A percentile compares a stretch with the other conserved stretches of the same genome.
phyloP scores from a whole-genome alignment of 2,329 filamentous ascomycete species.

The Moelleriella libera region DNA sequence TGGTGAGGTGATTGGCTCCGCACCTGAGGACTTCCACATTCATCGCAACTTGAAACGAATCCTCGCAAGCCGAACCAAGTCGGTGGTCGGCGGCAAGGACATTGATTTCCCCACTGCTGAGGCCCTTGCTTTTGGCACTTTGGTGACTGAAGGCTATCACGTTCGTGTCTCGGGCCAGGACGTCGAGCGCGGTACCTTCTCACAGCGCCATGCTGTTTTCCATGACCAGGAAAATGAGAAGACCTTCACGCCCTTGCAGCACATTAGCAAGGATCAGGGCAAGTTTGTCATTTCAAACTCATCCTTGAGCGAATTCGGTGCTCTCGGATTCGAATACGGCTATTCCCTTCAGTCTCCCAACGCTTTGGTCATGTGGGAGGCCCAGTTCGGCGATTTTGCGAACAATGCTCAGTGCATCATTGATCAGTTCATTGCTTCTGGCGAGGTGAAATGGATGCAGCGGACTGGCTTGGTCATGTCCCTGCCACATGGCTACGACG shows the following conservation, averaged over 20 bases:
- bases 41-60: slow-evolving; percentile 98
- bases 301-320: slow-evolving; percentile 56
- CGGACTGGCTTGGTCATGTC: slow-evolving; percentile 93
- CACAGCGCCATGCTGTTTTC: slow-evolving; percentile 90
- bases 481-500: slow-evolving; percentile 93
- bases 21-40: slow-evolving; percentile 73
- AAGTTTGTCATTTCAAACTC: slow-evolving; percentile 97
- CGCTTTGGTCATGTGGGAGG: slow-evolving; percentile 98
- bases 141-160: slow-evolving; percentile 88
- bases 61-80: slow-evolving; percentile 77
- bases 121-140: slow-evolving; percentile 82
- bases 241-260: slow-evolving; percentile 84
- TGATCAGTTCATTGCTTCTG: slow-evolving; percentile 95
- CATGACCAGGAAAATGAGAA: slow-evolving; percentile 93
- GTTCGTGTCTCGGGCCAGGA: slow-evolving; percentile 97
- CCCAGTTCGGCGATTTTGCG: slow-evolving; percentile 98
- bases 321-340: slow-evolving; percentile 93
- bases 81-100: slow-evolving; percentile 77
- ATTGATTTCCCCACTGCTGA: slow-evolving; percentile 98
- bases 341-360: slow-evolving; percentile 96
- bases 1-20: slow-evolving; percentile 61
- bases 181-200: slow-evolving; percentile 98
- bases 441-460: slow-evolving; percentile 98
- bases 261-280: slow-evolving; percentile 81
- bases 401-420: slow-evolving; percentile 99